Percentiles rank a stretch among this genome's conserved stretches.
Evolutionary conservation across 129 eudicot species (phyloP).

Genomic region (Arctium minus): DNA sequence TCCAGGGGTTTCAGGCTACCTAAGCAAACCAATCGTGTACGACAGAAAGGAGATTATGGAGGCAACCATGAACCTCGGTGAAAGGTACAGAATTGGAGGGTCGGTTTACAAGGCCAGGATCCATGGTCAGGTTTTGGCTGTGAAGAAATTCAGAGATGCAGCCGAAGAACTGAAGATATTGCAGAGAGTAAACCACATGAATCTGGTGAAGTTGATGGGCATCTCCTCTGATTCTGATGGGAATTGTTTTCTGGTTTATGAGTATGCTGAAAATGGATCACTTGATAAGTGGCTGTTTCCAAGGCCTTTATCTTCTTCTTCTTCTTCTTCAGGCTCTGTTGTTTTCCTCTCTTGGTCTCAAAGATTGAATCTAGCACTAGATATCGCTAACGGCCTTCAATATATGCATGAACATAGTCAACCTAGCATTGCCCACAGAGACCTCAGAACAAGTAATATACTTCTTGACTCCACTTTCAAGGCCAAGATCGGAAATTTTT

Average conservation of each 20-base stretch:
- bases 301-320: constrained; percentile 29
- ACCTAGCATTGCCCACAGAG: constrained; percentile 72
- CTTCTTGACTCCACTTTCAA: constrained; percentile 70
- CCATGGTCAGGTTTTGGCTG: constrained; percentile 53
- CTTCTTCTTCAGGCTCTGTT: constrained; percentile 22
- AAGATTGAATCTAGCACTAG: constrained; percentile 54
- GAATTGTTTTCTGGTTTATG: constrained; percentile 57
- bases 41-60: constrained; percentile 58
- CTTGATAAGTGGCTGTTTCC: constrained; percentile 58
- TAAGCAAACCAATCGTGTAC: constrained; percentile 51
- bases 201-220: constrained; percentile 68
- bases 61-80: constrained; percentile 62
- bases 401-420: constrained; percentile 83
- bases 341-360: constrained; percentile 55
- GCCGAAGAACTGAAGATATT: constrained; percentile 61
- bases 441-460: constrained; percentile 60
- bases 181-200: constrained; percentile 75
- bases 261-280: constrained; percentile 74
- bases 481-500: constrained; percentile 68
- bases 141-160: constrained; percentile 60
- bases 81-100: constrained; percentile 55
- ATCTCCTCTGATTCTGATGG: constrained; percentile 49
- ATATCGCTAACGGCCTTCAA: constrained; percentile 72
- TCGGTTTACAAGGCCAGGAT: constrained; percentile 61
- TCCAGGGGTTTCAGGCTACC: constrained; percentile 69